Base-by-base conservation (phyloP, 75 land plant genomes). In the Gnetum montanum region DNA sequence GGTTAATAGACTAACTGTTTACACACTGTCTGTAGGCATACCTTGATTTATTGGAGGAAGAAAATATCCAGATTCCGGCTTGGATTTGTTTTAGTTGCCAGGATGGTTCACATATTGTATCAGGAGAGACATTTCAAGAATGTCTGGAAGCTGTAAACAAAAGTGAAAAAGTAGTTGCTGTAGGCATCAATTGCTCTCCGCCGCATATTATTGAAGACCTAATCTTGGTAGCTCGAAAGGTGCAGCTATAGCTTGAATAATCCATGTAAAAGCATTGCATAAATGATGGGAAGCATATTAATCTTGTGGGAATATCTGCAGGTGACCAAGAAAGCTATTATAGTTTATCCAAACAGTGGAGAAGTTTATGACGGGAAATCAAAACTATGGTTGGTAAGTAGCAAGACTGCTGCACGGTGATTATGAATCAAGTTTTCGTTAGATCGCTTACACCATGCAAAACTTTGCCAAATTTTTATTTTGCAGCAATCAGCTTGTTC, bases 311-410 rank as follows among this genome's bases (percentile, higher is more conserved):
- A 26, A 43, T 46, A 34, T 60, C 31, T n/a, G 28, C 78, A 90
- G 92, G 67, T 63, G 36, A 90, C 96, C n/a, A 20, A 58, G 6
- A 86, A 90, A 61, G 65, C 66, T 2, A 80, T 86, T 31, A 70
- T 83, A 31, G 79, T 90, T 33, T 90, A 90, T 56, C 96, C 96
- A 8, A 90, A 90, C 69, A 86, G 96, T 72, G 96, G 96, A 22
- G 96, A 90, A 54, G 67, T 66, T 41, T 90, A 75, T 70, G 92
- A 86, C 73, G 83, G 79, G 1, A 73, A 58, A 55, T 67, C 70
- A 24, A 90, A 90, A 60, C 79, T 52, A 68, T 90, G 96, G 96
- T 65, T 86, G 75, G 92, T 86, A 56, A 73, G 73, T 63, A 18
- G 41, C 19, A 30, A 5, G 8, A 31, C 16, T 2, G 13, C n/a